Evolutionary conservation across 2,329 filamentous ascomycete genomes (phyloP), one percentile per base, ranked within the genome.

Genomic region (Scytalidium sp.): DNA sequence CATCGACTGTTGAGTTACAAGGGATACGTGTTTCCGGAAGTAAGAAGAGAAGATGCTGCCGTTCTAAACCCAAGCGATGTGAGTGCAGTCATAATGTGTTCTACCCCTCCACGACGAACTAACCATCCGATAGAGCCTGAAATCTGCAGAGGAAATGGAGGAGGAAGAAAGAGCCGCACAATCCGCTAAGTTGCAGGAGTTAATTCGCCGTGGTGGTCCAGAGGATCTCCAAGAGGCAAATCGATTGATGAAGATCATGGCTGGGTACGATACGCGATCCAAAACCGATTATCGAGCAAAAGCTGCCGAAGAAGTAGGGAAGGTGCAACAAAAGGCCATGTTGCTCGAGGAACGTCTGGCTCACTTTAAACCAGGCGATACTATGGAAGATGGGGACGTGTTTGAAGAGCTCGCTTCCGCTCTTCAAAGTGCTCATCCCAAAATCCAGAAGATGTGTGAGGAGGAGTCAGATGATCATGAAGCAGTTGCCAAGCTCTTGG

Each of bases 371-470:
- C 80, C 85, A 0, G 93, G 92, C 41, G 93, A 97, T 61, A 81
- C 80, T 50, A 87, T 97, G 71, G 66, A 70, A 19, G 82, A 85
- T 17, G 81, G 81, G 11, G 83, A 86, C 53, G 83, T 86, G 19
- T 86, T 83, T 58, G 80, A 92, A 75, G 94, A 99, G 75, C 79
- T 99, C 47, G 92, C 92, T 4, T 86, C 88, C 56, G 85, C 94
- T 9, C 77, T 99, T 42, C 89, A 90, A 67, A 97, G 88, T 64
- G 94, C 94, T 2, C 94, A 99, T 63, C 94, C 94, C 8, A 99
- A 99, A 74, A 97, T 99, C 57, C 93, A 97, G 67, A 97, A 90
- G 72, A 99, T 99, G 93, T 97, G 93, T 64, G 93, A 97, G 69
- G 94, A 99, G 69, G 94, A 99, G 65, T 97, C 92, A 10, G 93